phyloP scores from a whole-genome alignment of 2,329 filamentous ascomycete species.

The Clonostachys rosea region DNA sequence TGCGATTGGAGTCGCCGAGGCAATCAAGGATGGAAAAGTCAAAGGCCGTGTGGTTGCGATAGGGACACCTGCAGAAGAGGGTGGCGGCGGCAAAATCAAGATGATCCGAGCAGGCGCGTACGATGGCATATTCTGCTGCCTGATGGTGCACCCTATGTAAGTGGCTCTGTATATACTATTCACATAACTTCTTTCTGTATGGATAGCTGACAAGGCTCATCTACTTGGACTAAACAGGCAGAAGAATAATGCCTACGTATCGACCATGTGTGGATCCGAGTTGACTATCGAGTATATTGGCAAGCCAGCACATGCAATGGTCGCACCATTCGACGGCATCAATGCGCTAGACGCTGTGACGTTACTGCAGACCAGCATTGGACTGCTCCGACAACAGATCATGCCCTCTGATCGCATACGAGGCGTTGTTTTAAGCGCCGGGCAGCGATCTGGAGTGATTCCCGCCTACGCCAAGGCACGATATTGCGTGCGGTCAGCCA shows the following conservation, averaged over 20 bases:
- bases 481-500: no score
- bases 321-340: conserved; percentile 26
- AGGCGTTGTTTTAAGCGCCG: conserved; percentile 26
- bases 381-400: conserved; percentile 30
- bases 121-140: conserved; percentile 11
- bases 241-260: neutral
- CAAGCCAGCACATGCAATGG: conserved; percentile 24
- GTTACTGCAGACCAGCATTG: conserved; percentile 24
- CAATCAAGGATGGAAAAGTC: conserved; percentile 16
- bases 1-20: conserved; percentile 26
- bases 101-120: conserved; percentile 14
- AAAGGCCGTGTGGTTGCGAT: conserved; percentile 29
- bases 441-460: conserved; percentile 30
- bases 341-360: conserved; percentile 32
- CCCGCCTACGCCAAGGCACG: neutral
- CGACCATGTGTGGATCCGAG: conserved; percentile 20
- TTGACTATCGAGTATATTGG: conserved; percentile 25
- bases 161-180: neutral
- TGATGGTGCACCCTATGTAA: conserved; percentile 19
- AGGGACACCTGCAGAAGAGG: conserved; percentile 35
- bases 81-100: conserved; percentile 30
- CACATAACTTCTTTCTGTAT: no score
- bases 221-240: no score
- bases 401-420: conserved; percentile 27
- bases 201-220: no score